phyloP scores from a whole-genome alignment of 192 early-diverging fungal species.

The Diversispora eburnea region DNA sequence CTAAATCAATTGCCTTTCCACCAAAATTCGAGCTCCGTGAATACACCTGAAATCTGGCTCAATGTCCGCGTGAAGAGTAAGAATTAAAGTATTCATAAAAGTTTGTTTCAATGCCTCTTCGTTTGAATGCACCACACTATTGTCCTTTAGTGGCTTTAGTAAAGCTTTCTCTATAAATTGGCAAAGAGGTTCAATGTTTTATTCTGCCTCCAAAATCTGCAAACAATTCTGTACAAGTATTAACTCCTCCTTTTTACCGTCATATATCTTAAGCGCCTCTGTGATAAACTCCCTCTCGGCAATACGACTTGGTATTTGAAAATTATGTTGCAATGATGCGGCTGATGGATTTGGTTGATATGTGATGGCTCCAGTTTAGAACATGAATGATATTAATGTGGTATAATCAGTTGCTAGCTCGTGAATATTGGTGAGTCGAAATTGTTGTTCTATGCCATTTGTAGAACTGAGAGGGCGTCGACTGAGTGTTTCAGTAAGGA shows the following conservation, averaged over 20 bases:
- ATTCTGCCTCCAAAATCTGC: neutral
- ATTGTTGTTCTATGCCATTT: neutral
- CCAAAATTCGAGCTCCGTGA: neutral
- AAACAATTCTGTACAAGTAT: neutral
- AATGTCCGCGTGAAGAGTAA: neutral
- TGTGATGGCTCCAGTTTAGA: neutral
- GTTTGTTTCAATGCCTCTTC: too few relatives aligned
- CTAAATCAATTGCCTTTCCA: neutral
- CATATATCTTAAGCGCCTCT: neutral
- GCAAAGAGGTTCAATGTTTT: neutral
- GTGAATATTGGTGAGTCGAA: neutral
- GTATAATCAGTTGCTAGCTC: slow-evolving; percentile 7
- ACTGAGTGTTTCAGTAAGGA: slow-evolving; percentile 1
- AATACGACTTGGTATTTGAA: neutral
- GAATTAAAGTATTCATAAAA: neutral
- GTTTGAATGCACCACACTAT: neutral
- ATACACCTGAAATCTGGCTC: neutral
- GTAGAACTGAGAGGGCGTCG: neutral
- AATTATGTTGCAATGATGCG: too few relatives aligned
- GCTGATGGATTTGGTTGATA: neutral
- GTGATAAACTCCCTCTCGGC: neutral
- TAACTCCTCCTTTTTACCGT: neutral
- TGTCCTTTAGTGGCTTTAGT: neutral
- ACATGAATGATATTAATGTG: slow-evolving; percentile 4
- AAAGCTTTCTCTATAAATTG: neutral